Percentiles rank a stretch among this genome's conserved stretches.
phyloP scores from a whole-genome alignment of 202 grass and related monocot genomes.

The Schoenoplectus triqueter region DNA sequence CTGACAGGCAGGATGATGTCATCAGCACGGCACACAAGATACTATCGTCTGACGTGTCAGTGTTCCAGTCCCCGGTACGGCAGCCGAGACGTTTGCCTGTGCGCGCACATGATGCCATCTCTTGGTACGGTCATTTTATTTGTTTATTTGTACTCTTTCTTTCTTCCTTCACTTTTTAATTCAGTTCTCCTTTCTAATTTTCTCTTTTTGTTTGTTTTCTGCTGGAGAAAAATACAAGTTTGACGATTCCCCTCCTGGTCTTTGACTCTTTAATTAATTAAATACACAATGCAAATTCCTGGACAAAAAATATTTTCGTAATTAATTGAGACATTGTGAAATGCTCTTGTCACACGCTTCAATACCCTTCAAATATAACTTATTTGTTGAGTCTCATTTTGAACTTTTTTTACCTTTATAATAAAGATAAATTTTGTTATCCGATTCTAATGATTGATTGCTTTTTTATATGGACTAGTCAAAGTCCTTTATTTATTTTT shows the following conservation, averaged over 20 bases:
- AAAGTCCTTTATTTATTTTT: too few species aligned
- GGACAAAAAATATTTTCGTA: neutral
- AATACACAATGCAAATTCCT: neutral
- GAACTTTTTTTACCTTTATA: too few species aligned
- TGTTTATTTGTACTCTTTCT: slow-evolving; percentile 3
- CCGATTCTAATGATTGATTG: too few species aligned
- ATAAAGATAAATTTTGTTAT: too few species aligned
- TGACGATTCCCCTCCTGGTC: neutral
- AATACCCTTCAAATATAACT: neutral
- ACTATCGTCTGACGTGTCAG: neutral
- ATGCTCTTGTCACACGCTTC: too few species aligned
- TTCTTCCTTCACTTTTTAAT: neutral
- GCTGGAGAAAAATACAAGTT: neutral
- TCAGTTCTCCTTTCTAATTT: neutral
- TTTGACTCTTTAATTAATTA: neutral
- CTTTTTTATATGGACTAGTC: too few species aligned
- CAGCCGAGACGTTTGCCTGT: slow-evolving; percentile 6
- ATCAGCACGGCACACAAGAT: neutral
- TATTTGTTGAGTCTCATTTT: neutral
- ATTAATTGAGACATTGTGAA: neutral
- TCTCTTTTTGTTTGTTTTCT: neutral
- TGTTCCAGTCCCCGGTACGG: slow-evolving; percentile 35
- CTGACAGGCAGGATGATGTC: slow-evolving; percentile 6
- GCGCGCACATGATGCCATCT: slow-evolving; percentile 26
- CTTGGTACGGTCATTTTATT: slow-evolving; percentile 30